These are phyloP conservation scores for Dryas octopetala DNA, from an alignment of 306 rosid genomes.

Conservation along the genomic window DNA sequence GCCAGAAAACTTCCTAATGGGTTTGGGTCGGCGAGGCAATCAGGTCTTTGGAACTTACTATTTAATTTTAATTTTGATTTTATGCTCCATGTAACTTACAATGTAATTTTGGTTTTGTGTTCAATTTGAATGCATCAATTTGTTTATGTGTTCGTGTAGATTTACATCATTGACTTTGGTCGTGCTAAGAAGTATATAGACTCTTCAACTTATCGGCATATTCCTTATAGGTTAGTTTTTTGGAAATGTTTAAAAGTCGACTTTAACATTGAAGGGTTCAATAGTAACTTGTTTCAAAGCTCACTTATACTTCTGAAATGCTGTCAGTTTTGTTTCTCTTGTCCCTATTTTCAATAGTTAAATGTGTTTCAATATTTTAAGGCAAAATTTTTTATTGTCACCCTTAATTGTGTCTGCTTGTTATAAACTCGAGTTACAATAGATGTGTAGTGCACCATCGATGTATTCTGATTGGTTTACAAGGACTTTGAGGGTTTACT, in stretches of 20 bases:
- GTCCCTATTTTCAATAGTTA: not conserved
- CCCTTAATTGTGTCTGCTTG: not conserved
- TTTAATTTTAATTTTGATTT: not conserved
- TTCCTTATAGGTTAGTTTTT: constrained; percentile 78
- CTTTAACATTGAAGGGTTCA: not conserved
- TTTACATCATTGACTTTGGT: constrained; percentile 88
- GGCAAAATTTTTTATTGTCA: not conserved
- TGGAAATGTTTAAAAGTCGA: not conserved
- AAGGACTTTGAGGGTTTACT: not conserved
- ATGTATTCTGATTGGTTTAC: not conserved
- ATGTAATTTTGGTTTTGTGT: constrained; percentile 3
- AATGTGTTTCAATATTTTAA: not conserved
- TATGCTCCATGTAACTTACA: constrained; percentile 4
- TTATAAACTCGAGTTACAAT: not conserved
- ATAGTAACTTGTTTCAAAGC: not conserved
- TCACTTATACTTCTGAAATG: not conserved
- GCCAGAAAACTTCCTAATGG: constrained; percentile 98
- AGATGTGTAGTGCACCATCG: not conserved
- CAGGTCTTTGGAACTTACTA: constrained; percentile 55
- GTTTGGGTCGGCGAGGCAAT: constrained; percentile 97
- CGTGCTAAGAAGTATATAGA: constrained; percentile 97
- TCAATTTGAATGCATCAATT: constrained; percentile 17
- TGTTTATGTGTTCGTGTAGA: constrained; percentile 45
- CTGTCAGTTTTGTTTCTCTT: not conserved
- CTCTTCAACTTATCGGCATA: constrained; percentile 75